phyloP scores from a whole-genome alignment of 1,139 yeast genomes.

The Diutina pseudorugosa region DNA sequence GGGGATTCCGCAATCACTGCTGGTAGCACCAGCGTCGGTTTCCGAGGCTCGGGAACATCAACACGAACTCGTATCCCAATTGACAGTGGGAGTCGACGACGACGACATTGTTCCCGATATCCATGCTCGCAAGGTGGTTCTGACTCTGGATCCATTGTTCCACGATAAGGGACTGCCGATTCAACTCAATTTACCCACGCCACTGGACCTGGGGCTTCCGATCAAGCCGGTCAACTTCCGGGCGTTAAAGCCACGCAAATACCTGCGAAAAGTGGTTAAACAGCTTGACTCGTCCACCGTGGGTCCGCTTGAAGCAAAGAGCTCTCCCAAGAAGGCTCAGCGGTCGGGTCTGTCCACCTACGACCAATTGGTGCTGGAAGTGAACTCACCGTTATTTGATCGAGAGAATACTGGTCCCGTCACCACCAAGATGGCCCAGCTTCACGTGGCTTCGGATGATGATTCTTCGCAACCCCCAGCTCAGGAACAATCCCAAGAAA shows the following conservation, averaged over 20 bases:
- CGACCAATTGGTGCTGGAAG: constrained; percentile 1
- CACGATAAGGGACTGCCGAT: not conserved
- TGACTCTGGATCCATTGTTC: not conserved
- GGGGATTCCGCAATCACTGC: constrained; percentile 5
- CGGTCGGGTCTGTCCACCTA: not conserved
- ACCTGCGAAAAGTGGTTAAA: not conserved
- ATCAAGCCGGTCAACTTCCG: not conserved
- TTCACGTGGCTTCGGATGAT: not conserved
- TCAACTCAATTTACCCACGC: not conserved
- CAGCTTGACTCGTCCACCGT: not conserved
- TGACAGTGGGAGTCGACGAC: not conserved
- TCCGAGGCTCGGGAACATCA: not conserved
- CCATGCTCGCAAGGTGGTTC: not conserved
- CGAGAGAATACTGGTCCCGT: not conserved
- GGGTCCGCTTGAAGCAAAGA: not conserved
- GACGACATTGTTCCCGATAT: not conserved
- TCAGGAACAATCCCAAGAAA: not conserved
- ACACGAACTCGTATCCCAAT: not conserved
- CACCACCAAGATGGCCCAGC: not conserved
- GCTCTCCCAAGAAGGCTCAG: not conserved
- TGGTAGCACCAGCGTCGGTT: not conserved
- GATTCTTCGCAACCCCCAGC: not conserved
- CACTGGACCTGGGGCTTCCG: not conserved
- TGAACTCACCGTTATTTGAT: constrained; percentile 1
- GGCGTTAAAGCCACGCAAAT: not conserved